Evolutionary conservation across 305 asterid species (phyloP).

Genomic region (Fraxinus velutina): DNA sequence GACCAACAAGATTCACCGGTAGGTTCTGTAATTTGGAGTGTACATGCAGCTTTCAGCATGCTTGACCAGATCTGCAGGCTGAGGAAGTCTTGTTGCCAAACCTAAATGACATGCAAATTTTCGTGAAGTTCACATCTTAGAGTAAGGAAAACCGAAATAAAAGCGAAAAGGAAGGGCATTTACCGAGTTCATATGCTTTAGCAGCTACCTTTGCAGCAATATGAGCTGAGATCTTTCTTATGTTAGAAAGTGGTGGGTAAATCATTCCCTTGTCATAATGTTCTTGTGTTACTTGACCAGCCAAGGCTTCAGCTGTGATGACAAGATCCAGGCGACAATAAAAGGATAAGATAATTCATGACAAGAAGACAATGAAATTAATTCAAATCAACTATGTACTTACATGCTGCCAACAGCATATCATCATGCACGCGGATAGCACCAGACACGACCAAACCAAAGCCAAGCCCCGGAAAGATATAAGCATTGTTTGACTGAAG

Average conservation of each 20-base stretch:
- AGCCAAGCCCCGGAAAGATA: constrained; percentile 82
- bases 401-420: constrained; percentile 89
- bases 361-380: background rate
- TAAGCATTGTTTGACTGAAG: constrained; percentile 84
- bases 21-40: constrained; percentile 67
- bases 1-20: constrained; percentile 41
- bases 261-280: constrained; percentile 77
- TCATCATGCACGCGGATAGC: constrained; percentile 54
- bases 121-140: background rate
- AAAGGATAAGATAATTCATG: background rate
- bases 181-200: constrained; percentile 83
- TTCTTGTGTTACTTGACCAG: constrained; percentile 71
- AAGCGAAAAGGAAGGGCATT: constrained; percentile 9
- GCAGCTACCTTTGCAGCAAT: constrained; percentile 92
- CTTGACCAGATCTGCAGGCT: constrained; percentile 71
- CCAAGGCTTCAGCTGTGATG: constrained; percentile 83
- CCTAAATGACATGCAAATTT: constrained; percentile 31
- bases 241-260: constrained; percentile 69
- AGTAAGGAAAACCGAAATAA: background rate
- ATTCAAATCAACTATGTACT: constrained; percentile 22
- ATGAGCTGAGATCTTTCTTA: constrained; percentile 77
- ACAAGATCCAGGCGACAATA: background rate
- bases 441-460: constrained; percentile 64
- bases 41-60: constrained; percentile 96
- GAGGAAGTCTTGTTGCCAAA: constrained; percentile 76